Base-by-base conservation (phyloP, 2,329 filamentous ascomycete genomes). In the Stromatinia cepivora region DNA sequence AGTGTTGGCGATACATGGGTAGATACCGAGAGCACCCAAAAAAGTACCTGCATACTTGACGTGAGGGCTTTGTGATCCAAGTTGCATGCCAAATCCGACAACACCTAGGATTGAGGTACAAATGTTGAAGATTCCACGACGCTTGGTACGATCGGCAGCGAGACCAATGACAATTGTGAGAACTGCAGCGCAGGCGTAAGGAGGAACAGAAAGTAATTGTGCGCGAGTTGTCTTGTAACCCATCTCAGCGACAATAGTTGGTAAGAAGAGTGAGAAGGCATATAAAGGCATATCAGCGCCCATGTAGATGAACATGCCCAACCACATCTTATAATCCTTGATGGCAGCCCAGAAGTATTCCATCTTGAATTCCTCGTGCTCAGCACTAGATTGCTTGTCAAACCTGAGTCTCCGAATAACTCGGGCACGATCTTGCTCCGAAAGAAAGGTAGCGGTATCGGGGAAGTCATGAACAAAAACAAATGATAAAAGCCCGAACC, bases 301-400 rank as follows among this genome's bases (percentile, higher is more conserved):
- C 88, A 93, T 92, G 78, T 93, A 95, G 70, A 94, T 89, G 56
- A 91, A 79, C 79, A 92, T 90, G 20, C 87, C 90, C 1, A 85
- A 82, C 80, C 88, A 95, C 31, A 90, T 96, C 82, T 97, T 96
- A 90, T 92, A 96, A 77, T 97, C 93, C 69, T 85, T 89, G n/a
- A 94, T 74, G 7, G 88, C 88, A 17, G 87, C 85, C 85, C 87
- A 92, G 70, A 95, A 84, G 77, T 92, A 93, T 6, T 82, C 81
- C 82, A 87, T 88, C 73, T 90, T 87, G 81, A 94, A 95, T 17
- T 89, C 83, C 77, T 96, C 93, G 72, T 91, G 87, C 72, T 88
- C 84, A 1, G 91, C 90, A 25, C 87, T 46, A 91, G 92, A 84
- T 79, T 96, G 93, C 73, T 92, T 84, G 78, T 96, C 93, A 5